Base-by-base conservation (phyloP, 768 basidiomycete genomes). In the Fomitopsis pulvina region DNA sequence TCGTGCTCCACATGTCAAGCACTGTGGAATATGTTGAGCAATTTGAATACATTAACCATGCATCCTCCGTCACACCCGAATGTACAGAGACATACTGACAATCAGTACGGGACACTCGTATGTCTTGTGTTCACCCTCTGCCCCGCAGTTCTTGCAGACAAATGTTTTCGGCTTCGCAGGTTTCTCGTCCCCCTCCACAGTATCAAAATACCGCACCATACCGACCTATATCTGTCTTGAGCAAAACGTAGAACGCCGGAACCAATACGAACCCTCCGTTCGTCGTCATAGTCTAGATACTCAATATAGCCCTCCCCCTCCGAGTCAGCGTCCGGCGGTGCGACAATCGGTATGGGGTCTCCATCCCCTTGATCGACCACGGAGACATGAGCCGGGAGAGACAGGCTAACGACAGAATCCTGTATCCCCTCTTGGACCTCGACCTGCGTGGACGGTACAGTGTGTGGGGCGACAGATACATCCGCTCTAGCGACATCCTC, bases 61-160 rank as follows among this genome's bases (percentile, higher is more conserved):
- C 37, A 16, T 2, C 30, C 20, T 14, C 29, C 4, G 25, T 5
- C 20, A 16, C 18, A 32, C 7, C 20, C 6, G 30, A 37, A 27
- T 16, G 22, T 9, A 32, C 46, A 40, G 45, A 16, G 37, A 48
- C 24, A 29, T 29, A 69, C 83, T 62, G 54, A 91, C 88, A 58
- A 91, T 85, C 51, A 78, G 65, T 25, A 86, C 72, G n/a, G 78
- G 71, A 64, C 88, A 92, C n/a, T 80, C 74, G 25, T 67, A 72
- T 0, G 83, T 77, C 57, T 73, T 80, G 54, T 91, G 88, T 39
- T 83, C 75, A 6, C 78, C 83, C 59, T 87, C 85, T 43, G 74
- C 82, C 24, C 86, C 85, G 60, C 88, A 92, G 50, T 80, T 78
- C 63, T 86, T 88, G 71, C 88, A 92, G 10, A 87, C 74, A 41